phyloP scores from a whole-genome alignment of 73 alveolate genomes.

The Blepharisma stoltei region DNA sequence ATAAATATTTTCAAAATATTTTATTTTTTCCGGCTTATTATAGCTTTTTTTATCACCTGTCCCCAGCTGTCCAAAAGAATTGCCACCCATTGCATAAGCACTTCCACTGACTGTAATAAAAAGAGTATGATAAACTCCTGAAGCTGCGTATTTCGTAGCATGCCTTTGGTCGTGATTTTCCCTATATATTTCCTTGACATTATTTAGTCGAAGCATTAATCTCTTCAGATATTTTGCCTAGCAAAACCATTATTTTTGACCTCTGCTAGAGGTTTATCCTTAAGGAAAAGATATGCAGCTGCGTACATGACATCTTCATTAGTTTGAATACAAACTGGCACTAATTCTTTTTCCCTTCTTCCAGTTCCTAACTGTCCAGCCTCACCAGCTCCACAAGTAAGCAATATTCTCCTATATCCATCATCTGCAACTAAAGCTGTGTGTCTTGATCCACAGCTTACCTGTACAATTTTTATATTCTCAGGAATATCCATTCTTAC shows the following conservation, averaged over 20 bases:
- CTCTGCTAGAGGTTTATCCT: neutral
- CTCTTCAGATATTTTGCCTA: constrained; percentile 48
- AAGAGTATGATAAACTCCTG: constrained; percentile 71
- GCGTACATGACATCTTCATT: neutral
- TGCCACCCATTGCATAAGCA: constrained; percentile 73
- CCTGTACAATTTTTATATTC: constrained; percentile 28
- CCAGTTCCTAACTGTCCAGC: constrained; percentile 47
- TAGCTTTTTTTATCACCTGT: constrained; percentile 33
- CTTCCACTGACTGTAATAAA: constrained; percentile 69
- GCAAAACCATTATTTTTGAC: constrained; percentile 49
- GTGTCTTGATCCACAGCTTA: constrained; percentile 56
- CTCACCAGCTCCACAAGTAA: constrained; percentile 42
- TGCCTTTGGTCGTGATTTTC: constrained; percentile 26
- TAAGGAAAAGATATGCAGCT: constrained; percentile 34
- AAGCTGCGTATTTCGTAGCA: too few relatives aligned
- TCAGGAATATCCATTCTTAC: constrained; percentile 26
- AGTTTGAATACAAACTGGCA: constrained; percentile 22
- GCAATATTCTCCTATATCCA: neutral
- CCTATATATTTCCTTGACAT: neutral
- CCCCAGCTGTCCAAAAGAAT: constrained; percentile 81
- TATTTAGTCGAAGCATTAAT: constrained; percentile 34
- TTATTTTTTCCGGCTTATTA: constrained; percentile 27
- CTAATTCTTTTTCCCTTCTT: constrained; percentile 12
- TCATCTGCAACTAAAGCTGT: constrained; percentile 18
- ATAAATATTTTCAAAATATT: constrained; percentile 32